Percentiles rank a stretch among this genome's conserved stretches.
These are phyloP conservation scores for Poteriospumella lacustris DNA, from an alignment of 108 stramenopile species.

Conservation along the genomic window DNA sequence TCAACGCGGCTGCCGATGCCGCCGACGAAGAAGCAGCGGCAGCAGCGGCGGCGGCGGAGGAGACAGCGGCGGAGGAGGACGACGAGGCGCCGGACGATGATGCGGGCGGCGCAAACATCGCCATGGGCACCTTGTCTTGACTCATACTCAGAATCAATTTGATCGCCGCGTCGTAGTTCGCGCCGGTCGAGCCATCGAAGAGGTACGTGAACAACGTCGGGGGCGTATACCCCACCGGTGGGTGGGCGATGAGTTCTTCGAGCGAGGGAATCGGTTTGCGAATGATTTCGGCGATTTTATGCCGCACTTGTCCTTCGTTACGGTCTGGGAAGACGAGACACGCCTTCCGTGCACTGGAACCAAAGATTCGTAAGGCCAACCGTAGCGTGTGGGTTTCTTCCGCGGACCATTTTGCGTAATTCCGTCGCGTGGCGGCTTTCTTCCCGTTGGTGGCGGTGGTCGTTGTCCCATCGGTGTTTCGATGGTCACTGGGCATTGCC, in stretches of 20 bases:
- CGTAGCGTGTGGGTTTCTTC: not conserved
- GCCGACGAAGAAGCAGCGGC: not conserved
- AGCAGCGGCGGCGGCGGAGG: not conserved
- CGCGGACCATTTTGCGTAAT: not conserved
- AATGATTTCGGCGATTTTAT: not conserved
- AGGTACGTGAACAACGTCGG: not conserved
- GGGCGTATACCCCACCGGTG: not conserved
- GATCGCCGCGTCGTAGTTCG: not conserved
- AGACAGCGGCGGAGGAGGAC: not conserved
- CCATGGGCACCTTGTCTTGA: too few relatives aligned
- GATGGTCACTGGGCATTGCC: too few relatives aligned
- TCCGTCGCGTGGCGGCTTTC: not conserved
- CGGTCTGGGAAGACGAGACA: not conserved
- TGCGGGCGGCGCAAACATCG: too few relatives aligned
- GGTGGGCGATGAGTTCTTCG: not conserved
- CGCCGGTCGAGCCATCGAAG: not conserved
- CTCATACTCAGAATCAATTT: too few relatives aligned
- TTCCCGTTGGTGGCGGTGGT: not conserved
- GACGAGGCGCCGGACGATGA: not conserved
- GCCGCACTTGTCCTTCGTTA: not conserved
- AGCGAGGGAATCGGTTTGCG: not conserved
- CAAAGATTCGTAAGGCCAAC: not conserved
- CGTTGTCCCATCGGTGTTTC: not conserved
- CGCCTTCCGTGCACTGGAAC: not conserved
- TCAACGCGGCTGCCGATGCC: not conserved